Percentiles rank a stretch among this genome's conserved stretches.
phyloP scores from a whole-genome alignment of 495 filamentous ascomycete species.

The Penicillium coprophilum region DNA sequence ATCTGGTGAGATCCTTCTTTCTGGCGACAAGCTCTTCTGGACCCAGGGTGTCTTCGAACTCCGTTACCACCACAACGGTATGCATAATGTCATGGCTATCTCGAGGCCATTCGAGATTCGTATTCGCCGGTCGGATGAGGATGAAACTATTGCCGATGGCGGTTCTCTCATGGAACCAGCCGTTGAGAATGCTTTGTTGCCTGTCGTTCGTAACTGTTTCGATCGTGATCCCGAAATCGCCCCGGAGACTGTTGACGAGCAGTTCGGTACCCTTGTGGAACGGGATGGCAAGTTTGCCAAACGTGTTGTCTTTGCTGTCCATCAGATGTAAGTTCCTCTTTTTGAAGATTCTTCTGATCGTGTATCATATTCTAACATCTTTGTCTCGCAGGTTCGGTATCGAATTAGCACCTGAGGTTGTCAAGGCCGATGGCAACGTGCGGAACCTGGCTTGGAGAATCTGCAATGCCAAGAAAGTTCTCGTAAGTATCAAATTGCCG shows the following conservation, averaged over 20 bases:
- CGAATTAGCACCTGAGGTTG: slow-evolving; percentile 90
- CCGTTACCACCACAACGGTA: slow-evolving; percentile 92
- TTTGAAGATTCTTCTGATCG: not conserved
- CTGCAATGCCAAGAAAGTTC: slow-evolving; percentile 89
- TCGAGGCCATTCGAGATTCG: slow-evolving; percentile 90
- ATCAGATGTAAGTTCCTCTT: slow-evolving; percentile 66
- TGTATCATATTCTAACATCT: slow-evolving; percentile 12
- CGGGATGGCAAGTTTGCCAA: slow-evolving; percentile 84
- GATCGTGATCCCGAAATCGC: slow-evolving; percentile 91
- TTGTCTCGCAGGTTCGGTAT: slow-evolving; percentile 71
- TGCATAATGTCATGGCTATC: slow-evolving; percentile 95
- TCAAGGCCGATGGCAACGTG: slow-evolving; percentile 89
- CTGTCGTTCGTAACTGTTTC: slow-evolving; percentile 85
- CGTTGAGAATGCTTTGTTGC: slow-evolving; percentile 75
- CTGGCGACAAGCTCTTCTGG: slow-evolving; percentile 96
- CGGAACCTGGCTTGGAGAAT: slow-evolving; percentile 92
- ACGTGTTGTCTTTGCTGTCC: slow-evolving; percentile 88
- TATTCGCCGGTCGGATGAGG: slow-evolving; percentile 71
- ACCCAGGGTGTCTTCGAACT: slow-evolving; percentile 94
- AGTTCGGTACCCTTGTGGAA: slow-evolving; percentile 79
- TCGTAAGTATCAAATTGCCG: slow-evolving; percentile 58
- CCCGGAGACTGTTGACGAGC: slow-evolving; percentile 73
- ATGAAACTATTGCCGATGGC: slow-evolving; percentile 53
- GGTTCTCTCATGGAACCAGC: slow-evolving; percentile 52
- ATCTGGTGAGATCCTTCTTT: slow-evolving; percentile 80